phyloP scores from a whole-genome alignment of 1,284 basidiomycete species.

The Ceratobasidium sp. region DNA sequence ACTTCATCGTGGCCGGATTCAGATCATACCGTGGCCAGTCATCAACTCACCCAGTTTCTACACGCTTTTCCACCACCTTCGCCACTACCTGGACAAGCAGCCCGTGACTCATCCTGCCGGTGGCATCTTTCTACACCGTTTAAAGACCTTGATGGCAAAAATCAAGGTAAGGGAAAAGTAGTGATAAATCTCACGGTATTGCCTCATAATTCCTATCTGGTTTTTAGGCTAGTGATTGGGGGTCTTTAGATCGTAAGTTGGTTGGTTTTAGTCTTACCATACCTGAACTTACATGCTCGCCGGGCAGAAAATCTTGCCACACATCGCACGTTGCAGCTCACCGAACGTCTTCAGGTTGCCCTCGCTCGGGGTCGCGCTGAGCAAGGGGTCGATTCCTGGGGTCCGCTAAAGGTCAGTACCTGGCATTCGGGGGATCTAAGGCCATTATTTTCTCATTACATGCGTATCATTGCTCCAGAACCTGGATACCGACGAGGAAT shows the following conservation, averaged over 20 bases:
- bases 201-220: neutral
- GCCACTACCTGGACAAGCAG: slow-evolving; percentile 61
- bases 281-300: too few relatives aligned
- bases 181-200: neutral
- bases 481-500: slow-evolving; percentile 38
- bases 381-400: neutral
- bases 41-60: slow-evolving; percentile 71
- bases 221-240: slow-evolving; percentile 33
- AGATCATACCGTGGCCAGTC: slow-evolving; percentile 73
- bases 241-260: slow-evolving; percentile 46
- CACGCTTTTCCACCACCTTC: slow-evolving; percentile 61
- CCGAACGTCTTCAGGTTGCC: neutral
- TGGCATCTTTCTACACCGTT: slow-evolving; percentile 65
- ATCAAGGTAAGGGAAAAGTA: slow-evolving; percentile 61
- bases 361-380: neutral
- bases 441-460: neutral
- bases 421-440: neutral
- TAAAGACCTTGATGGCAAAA: slow-evolving; percentile 75
- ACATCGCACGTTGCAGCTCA: slow-evolving; percentile 36
- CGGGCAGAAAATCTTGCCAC: slow-evolving; percentile 44
- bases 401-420: slow-evolving; percentile 28
- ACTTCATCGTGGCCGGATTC: slow-evolving; percentile 65
- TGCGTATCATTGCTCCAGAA: slow-evolving; percentile 16
- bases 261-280: neutral
- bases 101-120: slow-evolving; percentile 61